Percentiles rank a stretch among this genome's conserved stretches.
phyloP scores from a whole-genome alignment of 345 rosid genomes.

The Eucalyptus rudis region DNA sequence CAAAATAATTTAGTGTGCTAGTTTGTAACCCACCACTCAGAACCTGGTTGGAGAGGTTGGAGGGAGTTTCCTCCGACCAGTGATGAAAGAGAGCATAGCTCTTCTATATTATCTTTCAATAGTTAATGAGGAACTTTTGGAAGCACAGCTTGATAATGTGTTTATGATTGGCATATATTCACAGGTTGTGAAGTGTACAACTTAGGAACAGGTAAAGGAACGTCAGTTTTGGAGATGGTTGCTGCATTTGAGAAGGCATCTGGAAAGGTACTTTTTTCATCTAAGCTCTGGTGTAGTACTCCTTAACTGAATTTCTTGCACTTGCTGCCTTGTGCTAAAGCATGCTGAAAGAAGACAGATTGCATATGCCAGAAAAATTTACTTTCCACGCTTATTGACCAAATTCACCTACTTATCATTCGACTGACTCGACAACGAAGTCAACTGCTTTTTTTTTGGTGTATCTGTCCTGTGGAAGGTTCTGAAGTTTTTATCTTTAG shows the following conservation, averaged over 20 bases:
- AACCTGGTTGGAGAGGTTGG: background rate
- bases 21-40: background rate
- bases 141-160: background rate
- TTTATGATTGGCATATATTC: background rate
- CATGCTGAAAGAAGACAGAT: background rate
- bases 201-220: slow-evolving; percentile 93
- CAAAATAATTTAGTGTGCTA: background rate
- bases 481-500: background rate
- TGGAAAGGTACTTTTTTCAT: slow-evolving; percentile 46
- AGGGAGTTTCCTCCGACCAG: background rate
- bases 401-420: background rate
- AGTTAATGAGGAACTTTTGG: background rate
- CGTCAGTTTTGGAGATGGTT: slow-evolving; percentile 97
- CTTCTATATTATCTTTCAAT: background rate
- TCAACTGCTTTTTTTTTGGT: background rate
- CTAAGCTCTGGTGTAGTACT: background rate
- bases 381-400: background rate
- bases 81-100: background rate
- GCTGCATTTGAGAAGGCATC: slow-evolving; percentile 86
- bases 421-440: background rate
- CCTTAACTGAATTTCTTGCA: background rate
- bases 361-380: background rate
- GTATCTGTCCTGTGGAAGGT: background rate
- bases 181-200: slow-evolving; percentile 89
- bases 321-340: background rate